Percentiles rank a stretch among this genome's conserved stretches.
Evolutionary conservation across 2,329 filamentous ascomycete species (phyloP).

Genomic region (Pleochaeta shiraiana): DNA sequence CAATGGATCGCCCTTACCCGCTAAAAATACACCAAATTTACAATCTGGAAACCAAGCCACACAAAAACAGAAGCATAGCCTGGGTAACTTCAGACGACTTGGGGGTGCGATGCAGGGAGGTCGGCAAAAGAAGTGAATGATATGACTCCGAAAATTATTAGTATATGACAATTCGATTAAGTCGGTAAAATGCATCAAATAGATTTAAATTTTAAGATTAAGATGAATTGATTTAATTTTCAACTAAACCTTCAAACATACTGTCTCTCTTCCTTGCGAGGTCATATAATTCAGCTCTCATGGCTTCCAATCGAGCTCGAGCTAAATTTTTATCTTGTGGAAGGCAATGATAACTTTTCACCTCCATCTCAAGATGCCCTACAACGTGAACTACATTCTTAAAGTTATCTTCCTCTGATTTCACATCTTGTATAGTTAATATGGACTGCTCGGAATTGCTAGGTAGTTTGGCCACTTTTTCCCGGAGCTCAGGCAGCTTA

Average conservation of each 20-base stretch:
- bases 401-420: constrained; percentile 35
- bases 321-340: constrained; percentile 50
- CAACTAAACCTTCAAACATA: constrained; percentile 53
- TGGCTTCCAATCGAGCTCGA: constrained; percentile 42
- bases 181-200: no score
- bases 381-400: constrained; percentile 33
- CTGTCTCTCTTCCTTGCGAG: constrained; percentile 43
- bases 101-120: constrained; percentile 44
- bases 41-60: constrained; percentile 21
- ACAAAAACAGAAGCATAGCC: constrained; percentile 36
- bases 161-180: no score
- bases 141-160: neutral
- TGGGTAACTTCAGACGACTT: constrained; percentile 48
- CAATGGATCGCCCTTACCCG: constrained; percentile 22
- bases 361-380: constrained; percentile 35
- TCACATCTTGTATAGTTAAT: constrained; percentile 34
- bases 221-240: no score
- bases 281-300: constrained; percentile 39
- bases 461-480: constrained; percentile 25
- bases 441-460: constrained; percentile 7
- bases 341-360: constrained; percentile 46
- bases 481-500: constrained; percentile 44
- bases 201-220: no score
- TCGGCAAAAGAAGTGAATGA: constrained; percentile 25
- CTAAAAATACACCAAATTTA: constrained; percentile 26